Evolutionary conservation across 441 rosid genomes (phyloP).

Genomic region (Arabidopsis lyrata): DNA sequence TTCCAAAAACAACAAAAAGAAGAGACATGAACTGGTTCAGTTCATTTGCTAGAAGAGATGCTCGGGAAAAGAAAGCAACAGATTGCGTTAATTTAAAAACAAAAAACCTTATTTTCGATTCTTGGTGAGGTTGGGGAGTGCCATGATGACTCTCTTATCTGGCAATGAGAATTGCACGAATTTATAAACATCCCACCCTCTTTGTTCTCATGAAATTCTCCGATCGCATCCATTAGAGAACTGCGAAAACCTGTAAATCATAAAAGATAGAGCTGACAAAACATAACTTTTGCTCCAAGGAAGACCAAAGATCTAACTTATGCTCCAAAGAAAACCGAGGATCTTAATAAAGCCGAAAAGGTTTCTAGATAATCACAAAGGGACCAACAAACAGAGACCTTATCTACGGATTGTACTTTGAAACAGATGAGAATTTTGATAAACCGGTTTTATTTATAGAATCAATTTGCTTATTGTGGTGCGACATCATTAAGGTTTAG

Average conservation of each 20-base stretch:
- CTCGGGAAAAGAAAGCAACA: background rate
- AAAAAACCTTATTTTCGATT: slow-evolving; percentile 67
- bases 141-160: slow-evolving; percentile 66
- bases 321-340: too few species aligned
- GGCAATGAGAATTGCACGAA: slow-evolving; percentile 83
- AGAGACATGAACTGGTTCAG: slow-evolving; percentile 19
- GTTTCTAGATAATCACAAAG: background rate
- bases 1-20: slow-evolving; percentile 24
- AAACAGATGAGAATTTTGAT: slow-evolving; percentile 15
- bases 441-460: background rate
- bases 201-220: slow-evolving; percentile 52
- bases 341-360: background rate
- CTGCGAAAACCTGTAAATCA: slow-evolving; percentile 43
- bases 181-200: slow-evolving; percentile 73
- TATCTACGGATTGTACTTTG: background rate
- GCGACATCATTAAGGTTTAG: background rate
- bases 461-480: slow-evolving; percentile 1
- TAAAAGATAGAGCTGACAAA: background rate
- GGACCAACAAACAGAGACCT: background rate
- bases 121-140: slow-evolving; percentile 69
- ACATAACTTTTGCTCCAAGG: background rate
- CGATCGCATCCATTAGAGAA: slow-evolving; percentile 67
- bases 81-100: background rate
- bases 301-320: background rate
- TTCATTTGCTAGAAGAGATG: slow-evolving; percentile 8